Evolutionary conservation across 768 basidiomycete species (phyloP), one percentile per base, ranked within the genome.

Genomic region (Hortiboletus flavorubellus): DNA sequence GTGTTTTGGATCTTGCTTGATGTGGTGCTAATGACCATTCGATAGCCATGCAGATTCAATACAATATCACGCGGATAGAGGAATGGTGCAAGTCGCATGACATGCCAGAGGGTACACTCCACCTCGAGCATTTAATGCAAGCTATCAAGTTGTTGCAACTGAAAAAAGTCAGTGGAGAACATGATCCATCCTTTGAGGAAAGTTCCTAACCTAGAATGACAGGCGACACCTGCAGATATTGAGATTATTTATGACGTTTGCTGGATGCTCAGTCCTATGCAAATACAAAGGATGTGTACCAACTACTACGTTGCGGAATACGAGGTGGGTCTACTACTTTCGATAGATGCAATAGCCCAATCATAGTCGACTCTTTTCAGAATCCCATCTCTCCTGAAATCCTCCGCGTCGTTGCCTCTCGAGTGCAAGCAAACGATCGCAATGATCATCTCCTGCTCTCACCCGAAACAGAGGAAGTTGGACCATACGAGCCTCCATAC

Each of bases 1-100:
- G 23, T 38, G 3, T 45, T 39, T 39, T 31, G 11, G 23, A 43
- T 29, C 44, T 40, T 29, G 30, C 29, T 46, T 9, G 34, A 21
- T 34, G 38, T 0, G 14, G 18, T 31, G 14, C 49, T 56, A 23
- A 60, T 49, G 11, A 14, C 43, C 37, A 18, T 54, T 51, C 52
- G 43, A 38, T 59, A 98, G 97, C 97, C 5, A 98, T 99, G 97
- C 97, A 99, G 82, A 98, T 99, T 54, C 97, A 99, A 70, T 99
- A 99, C 72, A 98, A 98, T 68, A 97, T 98, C 68, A 98, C 95
- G 31, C 85, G 91, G 29, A 90, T 95, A 65, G 93, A 95, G 66
- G 95, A 98, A 74, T 98, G 97, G 97, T 99, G 97, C 79, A 98
- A 99, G 75, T 95, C 97, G 26, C 97, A 98, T 67, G 93, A 97